Percentiles rank a stretch among this genome's conserved stretches.
phyloP scores from a whole-genome alignment of 2,329 filamentous ascomycete genomes.

The Alternaria infectoria region DNA sequence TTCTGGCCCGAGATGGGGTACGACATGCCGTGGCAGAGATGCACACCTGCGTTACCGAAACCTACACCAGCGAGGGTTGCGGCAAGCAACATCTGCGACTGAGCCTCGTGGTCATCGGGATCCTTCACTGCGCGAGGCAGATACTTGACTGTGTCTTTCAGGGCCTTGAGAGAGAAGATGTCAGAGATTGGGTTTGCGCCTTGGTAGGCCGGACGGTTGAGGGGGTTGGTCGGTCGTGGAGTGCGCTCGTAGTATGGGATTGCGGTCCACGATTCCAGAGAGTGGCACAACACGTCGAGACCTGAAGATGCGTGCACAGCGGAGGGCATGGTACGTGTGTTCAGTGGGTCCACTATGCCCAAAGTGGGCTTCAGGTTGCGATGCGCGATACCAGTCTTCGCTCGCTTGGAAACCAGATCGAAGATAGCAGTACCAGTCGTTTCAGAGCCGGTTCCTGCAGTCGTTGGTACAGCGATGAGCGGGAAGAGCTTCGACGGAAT shows the following conservation, averaged over 20 bases:
- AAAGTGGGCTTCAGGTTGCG: constrained; percentile 94
- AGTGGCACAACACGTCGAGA: constrained; percentile 93
- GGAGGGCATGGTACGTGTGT: constrained; percentile 94
- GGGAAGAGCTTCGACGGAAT: constrained; percentile 75
- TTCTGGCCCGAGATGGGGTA: constrained; percentile 98
- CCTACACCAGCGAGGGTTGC: constrained; percentile 93
- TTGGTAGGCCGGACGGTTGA: constrained; percentile 91
- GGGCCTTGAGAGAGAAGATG: constrained; percentile 89
- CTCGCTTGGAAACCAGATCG: constrained; percentile 84
- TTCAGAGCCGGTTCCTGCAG: constrained; percentile 86
- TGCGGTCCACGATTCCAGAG: constrained; percentile 95
- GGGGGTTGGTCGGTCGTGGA: constrained; percentile 85
- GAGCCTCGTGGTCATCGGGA: constrained; percentile 89
- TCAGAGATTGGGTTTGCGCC: constrained; percentile 97
- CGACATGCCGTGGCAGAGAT: constrained; percentile 90
- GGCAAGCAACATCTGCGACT: constrained; percentile 93
- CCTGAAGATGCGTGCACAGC: constrained; percentile 92
- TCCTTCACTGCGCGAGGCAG: constrained; percentile 86
- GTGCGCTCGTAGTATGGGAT: constrained; percentile 90
- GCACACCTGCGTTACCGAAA: constrained; percentile 96
- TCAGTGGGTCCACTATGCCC: constrained; percentile 84
- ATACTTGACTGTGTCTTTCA: constrained; percentile 86
- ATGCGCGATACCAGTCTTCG: constrained; percentile 96
- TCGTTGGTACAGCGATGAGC: constrained; percentile 83
- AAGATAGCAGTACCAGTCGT: constrained; percentile 99